Conservation (phyloP, 2,329 filamentous ascomycete genomes). For the Acephala macrosclerotiorum region DNA sequence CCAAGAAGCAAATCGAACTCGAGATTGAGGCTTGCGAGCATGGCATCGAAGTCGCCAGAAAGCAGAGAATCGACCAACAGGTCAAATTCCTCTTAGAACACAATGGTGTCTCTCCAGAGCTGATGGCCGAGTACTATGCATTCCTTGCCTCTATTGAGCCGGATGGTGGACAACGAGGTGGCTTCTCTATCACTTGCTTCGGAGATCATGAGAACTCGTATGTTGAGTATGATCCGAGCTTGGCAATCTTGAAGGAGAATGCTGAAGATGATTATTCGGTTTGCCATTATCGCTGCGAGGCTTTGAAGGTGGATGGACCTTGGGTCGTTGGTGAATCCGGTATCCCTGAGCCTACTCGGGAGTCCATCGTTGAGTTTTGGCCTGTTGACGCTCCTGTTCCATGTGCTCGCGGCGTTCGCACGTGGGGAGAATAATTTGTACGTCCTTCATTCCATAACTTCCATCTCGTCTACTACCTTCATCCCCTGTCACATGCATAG, state of each 20-base stretch:
- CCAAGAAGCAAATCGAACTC: not conserved
- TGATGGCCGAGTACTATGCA: not conserved
- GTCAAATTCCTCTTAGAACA: not conserved
- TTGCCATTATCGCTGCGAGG: conserved; percentile 7
- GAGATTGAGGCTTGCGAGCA: not conserved
- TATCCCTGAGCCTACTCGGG: not conserved
- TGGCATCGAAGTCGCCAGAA: not conserved
- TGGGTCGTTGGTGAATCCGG: not conserved
- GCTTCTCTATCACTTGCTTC: conserved; percentile 2
- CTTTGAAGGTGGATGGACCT: not conserved
- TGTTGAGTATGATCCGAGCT: not conserved
- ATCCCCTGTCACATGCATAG: not conserved
- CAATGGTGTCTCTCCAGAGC: not conserved
- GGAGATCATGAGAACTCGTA: conserved; percentile 3
- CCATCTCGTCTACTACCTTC: not conserved
- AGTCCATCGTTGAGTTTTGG: conserved; percentile 2
- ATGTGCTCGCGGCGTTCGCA: not conserved
- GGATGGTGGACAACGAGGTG: not conserved
- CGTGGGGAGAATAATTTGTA: conserved; percentile 8
- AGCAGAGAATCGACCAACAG: not conserved
- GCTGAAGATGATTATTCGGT: not conserved
- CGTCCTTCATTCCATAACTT: not conserved
- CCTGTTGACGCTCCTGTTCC: not conserved
- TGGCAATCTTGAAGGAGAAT: not conserved
- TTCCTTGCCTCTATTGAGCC: not conserved